phyloP scores from a whole-genome alignment of 1,284 basidiomycete species.

The Pseudozyma sp. region DNA sequence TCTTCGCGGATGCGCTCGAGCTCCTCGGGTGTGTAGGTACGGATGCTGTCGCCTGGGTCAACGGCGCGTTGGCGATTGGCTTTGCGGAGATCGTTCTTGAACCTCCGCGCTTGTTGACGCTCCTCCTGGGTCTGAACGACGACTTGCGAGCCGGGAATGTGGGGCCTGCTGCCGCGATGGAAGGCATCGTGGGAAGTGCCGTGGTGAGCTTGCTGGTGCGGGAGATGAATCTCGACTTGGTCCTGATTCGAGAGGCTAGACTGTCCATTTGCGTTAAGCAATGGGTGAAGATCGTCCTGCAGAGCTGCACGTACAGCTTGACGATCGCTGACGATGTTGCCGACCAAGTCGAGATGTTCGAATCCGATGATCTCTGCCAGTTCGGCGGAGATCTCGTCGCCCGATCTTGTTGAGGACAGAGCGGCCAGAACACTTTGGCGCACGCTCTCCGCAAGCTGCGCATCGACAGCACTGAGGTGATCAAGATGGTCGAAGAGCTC shows the following conservation, averaged over 20 bases:
- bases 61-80: conserved; percentile 21
- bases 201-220: conserved; percentile 44
- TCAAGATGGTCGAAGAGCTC: conserved; percentile 35
- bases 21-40: conserved; percentile 73
- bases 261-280: conserved; percentile 1
- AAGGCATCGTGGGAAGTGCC: conserved; percentile 13
- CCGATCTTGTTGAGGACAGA: conserved; percentile 33
- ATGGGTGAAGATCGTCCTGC: neutral
- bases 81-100: conserved; percentile 55
- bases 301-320: conserved; percentile 57
- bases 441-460: conserved; percentile 37
- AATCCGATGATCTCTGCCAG: conserved; percentile 87
- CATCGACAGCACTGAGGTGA: conserved; percentile 22
- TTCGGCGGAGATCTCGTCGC: conserved; percentile 81
- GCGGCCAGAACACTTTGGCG: conserved; percentile 21
- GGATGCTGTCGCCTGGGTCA: conserved; percentile 35
- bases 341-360: conserved; percentile 77
- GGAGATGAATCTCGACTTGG: conserved; percentile 14
- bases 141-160: conserved; percentile 66
- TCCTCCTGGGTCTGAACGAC: conserved; percentile 65
- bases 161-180: conserved; percentile 46
- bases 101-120: conserved; percentile 57
- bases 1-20: conserved; percentile 78
- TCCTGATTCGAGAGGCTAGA: conserved; percentile 12
- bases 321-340: conserved; percentile 69